phyloP scores from a whole-genome alignment of 2,329 filamentous ascomycete species.

The Sporothrix pseudoabietina region DNA sequence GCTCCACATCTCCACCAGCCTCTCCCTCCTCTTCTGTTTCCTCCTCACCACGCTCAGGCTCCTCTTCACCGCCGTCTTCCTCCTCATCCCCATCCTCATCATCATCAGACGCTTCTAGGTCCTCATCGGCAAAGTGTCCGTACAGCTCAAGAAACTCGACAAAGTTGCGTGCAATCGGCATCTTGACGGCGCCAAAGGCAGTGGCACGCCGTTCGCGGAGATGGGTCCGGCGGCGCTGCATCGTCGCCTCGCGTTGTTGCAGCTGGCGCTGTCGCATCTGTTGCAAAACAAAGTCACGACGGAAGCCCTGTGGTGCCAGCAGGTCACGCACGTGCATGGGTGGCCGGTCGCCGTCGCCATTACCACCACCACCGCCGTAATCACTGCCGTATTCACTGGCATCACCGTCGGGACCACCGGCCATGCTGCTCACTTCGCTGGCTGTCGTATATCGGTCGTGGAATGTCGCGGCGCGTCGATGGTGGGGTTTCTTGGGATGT shows the following conservation, averaged over 20 bases:
- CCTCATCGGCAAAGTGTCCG: constrained; percentile 75
- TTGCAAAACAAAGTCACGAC: constrained; percentile 49
- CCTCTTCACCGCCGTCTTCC: constrained; percentile 23
- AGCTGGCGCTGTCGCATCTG: constrained; percentile 39
- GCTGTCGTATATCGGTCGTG: constrained; percentile 49
- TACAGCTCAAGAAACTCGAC: constrained; percentile 76
- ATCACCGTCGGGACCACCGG: constrained; percentile 1
- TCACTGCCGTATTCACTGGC: neutral
- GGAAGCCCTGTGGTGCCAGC: constrained; percentile 52
- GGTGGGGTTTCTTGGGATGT: constrained; percentile 10
- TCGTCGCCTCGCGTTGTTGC: constrained; percentile 41
- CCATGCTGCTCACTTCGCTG: neutral
- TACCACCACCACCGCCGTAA: constrained; percentile 25
- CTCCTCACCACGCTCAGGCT: constrained; percentile 41
- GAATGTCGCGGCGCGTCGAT: constrained; percentile 66
- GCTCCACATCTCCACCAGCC: constrained; percentile 26
- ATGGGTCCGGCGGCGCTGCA: constrained; percentile 31
- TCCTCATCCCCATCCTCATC: constrained; percentile 53
- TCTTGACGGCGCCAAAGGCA: constrained; percentile 32
- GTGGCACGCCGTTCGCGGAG: constrained; percentile 30
- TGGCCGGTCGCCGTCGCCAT: constrained; percentile 39
- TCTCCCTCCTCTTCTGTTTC: constrained; percentile 45
- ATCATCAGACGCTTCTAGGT: constrained; percentile 61
- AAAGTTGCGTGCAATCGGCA: constrained; percentile 68
- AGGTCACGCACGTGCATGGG: constrained; percentile 39